These are phyloP conservation scores for Brettanomyces anomalus DNA, from an alignment of 805 yeast genomes.

Conservation along the genomic window DNA sequence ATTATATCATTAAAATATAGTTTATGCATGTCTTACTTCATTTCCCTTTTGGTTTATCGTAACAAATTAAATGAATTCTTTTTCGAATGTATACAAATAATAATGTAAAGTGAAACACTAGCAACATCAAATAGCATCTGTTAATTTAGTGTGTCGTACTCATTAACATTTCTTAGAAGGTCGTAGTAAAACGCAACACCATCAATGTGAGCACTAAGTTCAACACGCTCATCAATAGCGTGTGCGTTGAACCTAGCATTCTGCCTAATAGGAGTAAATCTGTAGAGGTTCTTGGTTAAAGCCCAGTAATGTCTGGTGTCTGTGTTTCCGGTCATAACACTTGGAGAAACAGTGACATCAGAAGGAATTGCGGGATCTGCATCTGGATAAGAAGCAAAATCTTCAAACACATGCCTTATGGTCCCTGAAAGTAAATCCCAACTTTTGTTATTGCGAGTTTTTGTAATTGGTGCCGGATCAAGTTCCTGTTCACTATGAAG, in stretches of 20 bases:
- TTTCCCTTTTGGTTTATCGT: too few relatives aligned
- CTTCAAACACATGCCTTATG: conserved; percentile 46
- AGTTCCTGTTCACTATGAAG: conserved; percentile 19
- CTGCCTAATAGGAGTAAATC: conserved; percentile 23
- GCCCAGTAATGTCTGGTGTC: conserved; percentile 55
- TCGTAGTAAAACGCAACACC: conserved; percentile 7
- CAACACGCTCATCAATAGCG: conserved; percentile 7
- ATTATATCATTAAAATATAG: background rate
- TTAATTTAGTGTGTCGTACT: conserved; percentile 7
- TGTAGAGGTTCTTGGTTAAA: conserved; percentile 44
- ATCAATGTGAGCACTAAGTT: conserved; percentile 6
- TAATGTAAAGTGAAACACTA: too few relatives aligned
- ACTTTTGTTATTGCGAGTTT: conserved; percentile 27
- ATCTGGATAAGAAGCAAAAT: conserved; percentile 30
- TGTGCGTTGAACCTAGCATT: conserved; percentile 4
- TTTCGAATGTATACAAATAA: too few relatives aligned
- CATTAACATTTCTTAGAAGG: conserved; percentile 1
- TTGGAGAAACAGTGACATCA: conserved; percentile 32
- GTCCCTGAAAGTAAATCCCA: conserved; percentile 42
- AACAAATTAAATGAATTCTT: too few relatives aligned
- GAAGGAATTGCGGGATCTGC: conserved; percentile 5
- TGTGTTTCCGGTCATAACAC: conserved; percentile 49
- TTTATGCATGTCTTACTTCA: too few relatives aligned
- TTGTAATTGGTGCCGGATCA: conserved; percentile 30
- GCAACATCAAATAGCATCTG: too few relatives aligned